Conservation (phyloP, 1,139 yeast genomes). For the Yarrowia galli region DNA sequence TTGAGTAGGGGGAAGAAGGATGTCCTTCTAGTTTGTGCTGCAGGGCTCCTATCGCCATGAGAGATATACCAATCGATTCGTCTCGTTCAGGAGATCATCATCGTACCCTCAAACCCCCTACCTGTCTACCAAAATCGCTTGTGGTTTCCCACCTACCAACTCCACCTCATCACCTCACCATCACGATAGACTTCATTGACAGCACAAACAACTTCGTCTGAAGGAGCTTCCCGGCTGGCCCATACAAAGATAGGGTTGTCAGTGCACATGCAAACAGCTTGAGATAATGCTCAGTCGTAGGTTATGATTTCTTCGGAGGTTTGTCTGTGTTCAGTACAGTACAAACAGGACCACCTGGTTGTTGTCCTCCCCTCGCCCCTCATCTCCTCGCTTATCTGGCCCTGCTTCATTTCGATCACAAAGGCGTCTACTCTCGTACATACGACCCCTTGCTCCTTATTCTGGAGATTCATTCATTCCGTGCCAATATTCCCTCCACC, state of each 20-base stretch:
- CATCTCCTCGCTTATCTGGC: conserved; percentile 11
- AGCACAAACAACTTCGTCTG: too few relatives aligned
- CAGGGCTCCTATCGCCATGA: not conserved
- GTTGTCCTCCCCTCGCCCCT: too few relatives aligned
- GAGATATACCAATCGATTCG: not conserved
- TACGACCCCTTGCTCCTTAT: too few relatives aligned
- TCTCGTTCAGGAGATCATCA: not conserved
- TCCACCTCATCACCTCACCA: too few relatives aligned
- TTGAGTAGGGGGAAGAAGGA: not conserved
- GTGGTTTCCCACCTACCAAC: too few relatives aligned
- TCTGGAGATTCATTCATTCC: too few relatives aligned
- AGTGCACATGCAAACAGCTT: conserved; percentile 16
- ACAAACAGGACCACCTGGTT: too few relatives aligned
- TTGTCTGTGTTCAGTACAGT: not conserved
- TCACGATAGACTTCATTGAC: not conserved
- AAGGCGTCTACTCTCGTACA: too few relatives aligned
- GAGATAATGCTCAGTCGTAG: conserved; percentile 13
- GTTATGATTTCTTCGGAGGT: conserved; percentile 31
- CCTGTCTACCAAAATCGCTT: not conserved
- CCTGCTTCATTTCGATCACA: not conserved
- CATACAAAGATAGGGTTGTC: conserved; percentile 27
- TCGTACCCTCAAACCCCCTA: not conserved
- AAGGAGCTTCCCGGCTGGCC: too few relatives aligned
- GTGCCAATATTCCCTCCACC: conserved; percentile 3
- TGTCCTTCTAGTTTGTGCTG: not conserved